Evolutionary conservation across 1,284 basidiomycete genomes (phyloP).

Genomic region (Rhodotorula glutinis): DNA sequence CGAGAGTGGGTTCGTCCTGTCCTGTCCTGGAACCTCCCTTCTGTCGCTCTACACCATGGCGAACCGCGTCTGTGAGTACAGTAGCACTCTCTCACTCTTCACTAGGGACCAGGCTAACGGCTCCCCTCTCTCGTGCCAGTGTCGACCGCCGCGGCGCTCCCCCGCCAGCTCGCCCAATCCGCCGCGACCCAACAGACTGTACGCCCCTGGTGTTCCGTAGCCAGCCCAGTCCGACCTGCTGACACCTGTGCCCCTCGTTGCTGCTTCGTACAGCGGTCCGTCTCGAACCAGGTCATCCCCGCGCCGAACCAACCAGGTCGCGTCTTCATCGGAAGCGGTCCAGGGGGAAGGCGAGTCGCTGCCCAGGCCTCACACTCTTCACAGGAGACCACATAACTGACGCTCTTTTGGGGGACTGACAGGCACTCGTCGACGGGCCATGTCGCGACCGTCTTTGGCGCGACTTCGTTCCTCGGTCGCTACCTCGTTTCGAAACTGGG

Average conservation of each 20-base stretch:
- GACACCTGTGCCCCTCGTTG: neutral
- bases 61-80: conserved; percentile 19
- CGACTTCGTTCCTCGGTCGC: conserved; percentile 90
- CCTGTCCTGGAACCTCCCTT: too few relatives aligned
- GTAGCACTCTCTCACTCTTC: neutral
- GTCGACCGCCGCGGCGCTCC: conserved; percentile 11
- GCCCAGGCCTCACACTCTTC: too few relatives aligned
- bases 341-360: conserved; percentile 33
- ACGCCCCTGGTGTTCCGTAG: neutral
- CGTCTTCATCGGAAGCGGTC: conserved; percentile 29
- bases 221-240: too few relatives aligned
- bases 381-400: too few relatives aligned
- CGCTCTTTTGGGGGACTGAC: neutral
- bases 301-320: conserved; percentile 29
- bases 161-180: conserved; percentile 17
- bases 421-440: conserved; percentile 82
- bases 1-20: too few relatives aligned
- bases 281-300: conserved; percentile 15
- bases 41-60: conserved; percentile 18
- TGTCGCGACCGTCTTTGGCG: conserved; percentile 93
- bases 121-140: neutral
- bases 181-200: conserved; percentile 11
- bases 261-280: neutral
- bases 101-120: too few relatives aligned
- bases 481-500: conserved; percentile 91